Base-by-base conservation (phyloP, 495 filamentous ascomycete species). In the Aspergillus ellipticus region DNA sequence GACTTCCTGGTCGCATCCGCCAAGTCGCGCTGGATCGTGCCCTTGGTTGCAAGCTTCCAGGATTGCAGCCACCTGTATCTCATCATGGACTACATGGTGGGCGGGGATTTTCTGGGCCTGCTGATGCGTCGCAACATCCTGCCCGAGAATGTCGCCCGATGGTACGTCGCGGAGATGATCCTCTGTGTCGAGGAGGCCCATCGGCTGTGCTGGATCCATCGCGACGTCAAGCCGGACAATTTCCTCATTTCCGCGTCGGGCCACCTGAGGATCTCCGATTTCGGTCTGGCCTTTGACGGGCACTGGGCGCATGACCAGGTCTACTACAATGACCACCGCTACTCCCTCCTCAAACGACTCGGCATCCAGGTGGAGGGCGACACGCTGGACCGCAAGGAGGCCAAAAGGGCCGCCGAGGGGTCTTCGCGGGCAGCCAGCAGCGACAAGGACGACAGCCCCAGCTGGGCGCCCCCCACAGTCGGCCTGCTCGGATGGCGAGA, bases 61-160 rank as follows among this genome's bases (percentile, higher is more conserved):
- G 93, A 97, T 68, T 74, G 78, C 31, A 79, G 80, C 16, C 88
- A 90, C 62, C 75, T 97, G 22, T 96, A 96, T 64, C 83, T 97
- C 10, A 87, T 96, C 53, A 96, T 96, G 91, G 92, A 97, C 54
- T 97, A 96, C 65, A 95, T 96, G 89, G 85, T 95, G 6, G 93
- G 93, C 15, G 93, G 93, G 2, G 93, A 97, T 65, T 96, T 97
- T 59, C 78, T 97, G 3, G 88, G 89, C 1, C 73, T 96, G 6
- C 70, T 97, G 9, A 88, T 96, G 57, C 85, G 92, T 22, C 87
- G 91, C 64, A 86, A 89, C 53, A 81, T 87, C 3, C 80, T 97
- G 8, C 82, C 81, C 51, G 93, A 97, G 68, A 74, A 79, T 6
- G 83, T 88, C 42, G 85, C 91, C 3, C 82, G 83, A 49, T 96